Percentiles rank a stretch among this genome's conserved stretches.
Conservation (phyloP, 1,284 basidiomycete species). For the Leccinum griseonigrum region DNA sequence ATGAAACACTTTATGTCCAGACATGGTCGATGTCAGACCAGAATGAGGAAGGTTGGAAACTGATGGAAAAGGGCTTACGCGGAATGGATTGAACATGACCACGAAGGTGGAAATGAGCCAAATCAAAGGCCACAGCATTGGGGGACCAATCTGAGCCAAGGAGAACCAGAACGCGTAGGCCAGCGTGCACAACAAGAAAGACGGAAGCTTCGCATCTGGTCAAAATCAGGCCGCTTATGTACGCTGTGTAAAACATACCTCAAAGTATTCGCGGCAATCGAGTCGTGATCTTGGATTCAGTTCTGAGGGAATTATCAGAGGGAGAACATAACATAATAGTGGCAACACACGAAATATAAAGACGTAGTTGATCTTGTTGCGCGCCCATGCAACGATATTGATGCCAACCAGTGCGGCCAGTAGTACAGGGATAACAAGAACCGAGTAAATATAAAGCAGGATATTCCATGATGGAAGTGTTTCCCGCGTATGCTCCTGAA, state of each 20-base stretch:
- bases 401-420: slow-evolving; percentile 79
- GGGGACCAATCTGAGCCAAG: slow-evolving; percentile 60
- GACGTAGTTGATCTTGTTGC: slow-evolving; percentile 80
- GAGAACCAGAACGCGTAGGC: slow-evolving; percentile 86
- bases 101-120: slow-evolving; percentile 72
- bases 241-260: slow-evolving; percentile 43
- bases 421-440: slow-evolving; percentile 72
- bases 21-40: not conserved
- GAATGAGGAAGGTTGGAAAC: not conserved
- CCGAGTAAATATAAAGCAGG: slow-evolving; percentile 80
- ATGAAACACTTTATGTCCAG: slow-evolving; percentile 20
- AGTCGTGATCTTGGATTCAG: slow-evolving; percentile 73
- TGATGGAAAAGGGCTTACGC: slow-evolving; percentile 43
- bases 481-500: slow-evolving; percentile 53
- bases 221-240: not conserved
- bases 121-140: slow-evolving; percentile 74
- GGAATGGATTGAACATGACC: slow-evolving; percentile 77
- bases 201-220: slow-evolving; percentile 59
- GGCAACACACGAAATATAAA: slow-evolving; percentile 79
- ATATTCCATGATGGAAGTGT: slow-evolving; percentile 71
- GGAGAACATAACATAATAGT: not conserved
- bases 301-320: slow-evolving; percentile 44
- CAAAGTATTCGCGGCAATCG: slow-evolving; percentile 82
- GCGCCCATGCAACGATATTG: slow-evolving; percentile 79
- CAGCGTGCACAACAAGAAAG: slow-evolving; percentile 74